Percentiles rank a stretch among this genome's conserved stretches.
These are phyloP conservation scores for Xylaria digitata DNA, from an alignment of 2,329 filamentous ascomycete species.

Conservation along the genomic window DNA sequence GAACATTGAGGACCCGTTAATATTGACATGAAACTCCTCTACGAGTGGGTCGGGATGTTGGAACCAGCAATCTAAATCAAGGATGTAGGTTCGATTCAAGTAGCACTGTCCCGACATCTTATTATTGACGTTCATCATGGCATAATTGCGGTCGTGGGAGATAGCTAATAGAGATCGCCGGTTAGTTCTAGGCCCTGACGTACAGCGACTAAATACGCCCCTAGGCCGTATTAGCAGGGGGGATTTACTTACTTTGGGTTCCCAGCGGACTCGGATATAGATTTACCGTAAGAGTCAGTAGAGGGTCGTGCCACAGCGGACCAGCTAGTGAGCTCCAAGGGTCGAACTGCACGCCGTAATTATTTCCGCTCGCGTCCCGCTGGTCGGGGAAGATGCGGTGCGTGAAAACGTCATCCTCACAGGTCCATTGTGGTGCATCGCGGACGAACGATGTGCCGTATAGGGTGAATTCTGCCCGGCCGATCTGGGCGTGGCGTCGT, in stretches of 20 bases:
- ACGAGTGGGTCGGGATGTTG: constrained; percentile 2
- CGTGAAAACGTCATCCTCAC: constrained; percentile 13
- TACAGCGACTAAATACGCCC: too few species aligned
- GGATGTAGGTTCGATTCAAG: constrained; percentile 19
- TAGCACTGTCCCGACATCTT: constrained; percentile 12
- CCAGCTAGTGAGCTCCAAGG: constrained; percentile 10
- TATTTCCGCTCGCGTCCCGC: neutral
- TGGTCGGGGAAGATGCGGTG: constrained; percentile 18
- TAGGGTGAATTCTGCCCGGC: neutral
- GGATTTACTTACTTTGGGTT: constrained; percentile 14
- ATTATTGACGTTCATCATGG: constrained; percentile 10
- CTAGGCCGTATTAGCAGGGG: too few species aligned
- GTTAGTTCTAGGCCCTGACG: neutral
- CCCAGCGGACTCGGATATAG: neutral
- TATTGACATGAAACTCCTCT: constrained; percentile 10
- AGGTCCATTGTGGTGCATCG: constrained; percentile 16
- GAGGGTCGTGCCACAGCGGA: constrained; percentile 27
- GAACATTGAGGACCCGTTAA: constrained; percentile 33
- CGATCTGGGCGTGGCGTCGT: constrained; percentile 19
- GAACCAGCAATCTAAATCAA: constrained; percentile 28
- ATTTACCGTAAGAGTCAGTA: constrained; percentile 12
- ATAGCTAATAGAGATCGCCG: constrained; percentile 9
- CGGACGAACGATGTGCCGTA: constrained; percentile 20
- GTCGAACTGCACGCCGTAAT: constrained; percentile 11
- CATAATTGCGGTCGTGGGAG: neutral